Percentiles rank a stretch among this genome's conserved stretches.
These are phyloP conservation scores for Stachybotrys echinatus DNA, from an alignment of 2,329 filamentous ascomycete species.

Conservation along the genomic window DNA sequence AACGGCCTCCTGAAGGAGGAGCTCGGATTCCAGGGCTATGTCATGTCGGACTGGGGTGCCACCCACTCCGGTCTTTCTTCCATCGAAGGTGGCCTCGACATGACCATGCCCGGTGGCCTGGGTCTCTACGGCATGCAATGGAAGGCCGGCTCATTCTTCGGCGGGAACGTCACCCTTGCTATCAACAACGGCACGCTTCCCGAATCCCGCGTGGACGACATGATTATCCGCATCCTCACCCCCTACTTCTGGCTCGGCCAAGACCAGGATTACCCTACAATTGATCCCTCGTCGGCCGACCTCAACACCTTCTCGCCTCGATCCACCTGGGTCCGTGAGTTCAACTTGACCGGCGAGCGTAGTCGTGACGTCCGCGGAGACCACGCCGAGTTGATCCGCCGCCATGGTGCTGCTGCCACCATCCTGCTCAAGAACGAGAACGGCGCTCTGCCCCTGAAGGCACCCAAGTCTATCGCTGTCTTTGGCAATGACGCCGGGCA, in stretches of 20 bases:
- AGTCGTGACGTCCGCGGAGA: constrained; percentile 49
- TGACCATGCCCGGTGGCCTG: constrained; percentile 45
- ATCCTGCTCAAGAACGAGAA: constrained; percentile 69
- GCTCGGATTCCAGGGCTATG: constrained; percentile 41
- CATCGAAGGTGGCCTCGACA: constrained; percentile 41
- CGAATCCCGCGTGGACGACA: constrained; percentile 36
- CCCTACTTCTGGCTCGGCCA: constrained; percentile 46
- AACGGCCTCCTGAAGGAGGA: constrained; percentile 46
- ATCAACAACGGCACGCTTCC: constrained; percentile 42
- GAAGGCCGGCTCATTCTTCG: constrained; percentile 34
- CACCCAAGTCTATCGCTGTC: constrained; percentile 51
- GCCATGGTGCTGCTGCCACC: constrained; percentile 51
- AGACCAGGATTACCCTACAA: constrained; percentile 34
- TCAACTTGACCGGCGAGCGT: constrained; percentile 42
- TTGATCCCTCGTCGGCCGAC: constrained; percentile 39
- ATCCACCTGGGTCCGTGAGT: constrained; percentile 35
- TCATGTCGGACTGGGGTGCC: constrained; percentile 39
- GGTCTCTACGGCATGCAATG: constrained; percentile 22
- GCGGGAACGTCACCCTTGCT: constrained; percentile 36
- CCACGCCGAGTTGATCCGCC: constrained; percentile 49
- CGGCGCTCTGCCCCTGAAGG: constrained; percentile 53
- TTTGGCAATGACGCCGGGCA: constrained; percentile 45
- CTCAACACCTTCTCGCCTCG: constrained; percentile 44
- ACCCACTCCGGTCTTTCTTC: constrained; percentile 34
- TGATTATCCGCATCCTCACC: constrained; percentile 48